phyloP scores from a whole-genome alignment of 495 filamentous ascomycete species.

The Podospora anserina region DNA sequence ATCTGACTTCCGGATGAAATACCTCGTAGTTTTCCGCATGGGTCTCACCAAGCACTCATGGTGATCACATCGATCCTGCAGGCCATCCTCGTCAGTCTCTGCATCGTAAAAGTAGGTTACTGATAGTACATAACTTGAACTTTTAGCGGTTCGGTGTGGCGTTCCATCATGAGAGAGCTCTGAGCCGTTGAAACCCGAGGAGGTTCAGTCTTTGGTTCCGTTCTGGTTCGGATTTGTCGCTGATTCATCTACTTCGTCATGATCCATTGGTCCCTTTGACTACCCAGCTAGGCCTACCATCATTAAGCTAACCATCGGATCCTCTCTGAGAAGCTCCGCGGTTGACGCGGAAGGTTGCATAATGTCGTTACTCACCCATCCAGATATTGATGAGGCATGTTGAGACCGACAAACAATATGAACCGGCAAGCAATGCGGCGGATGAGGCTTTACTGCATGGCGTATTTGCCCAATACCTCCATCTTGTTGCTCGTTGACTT shows the following conservation, averaged over 20 bases:
- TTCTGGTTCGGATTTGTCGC: no score
- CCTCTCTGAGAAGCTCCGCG: no score
- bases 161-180: background rate
- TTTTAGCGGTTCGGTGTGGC: background rate
- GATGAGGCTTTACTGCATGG: background rate
- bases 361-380: background rate
- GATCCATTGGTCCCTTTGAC: no score
- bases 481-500: background rate
- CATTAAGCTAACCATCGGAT: no score
- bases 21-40: background rate
- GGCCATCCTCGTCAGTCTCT: background rate
- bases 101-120: background rate
- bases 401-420: no score
- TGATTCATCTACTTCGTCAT: no score
- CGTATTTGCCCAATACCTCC: background rate
- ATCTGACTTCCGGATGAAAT: background rate
- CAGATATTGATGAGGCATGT: background rate
- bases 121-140: background rate
- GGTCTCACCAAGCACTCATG: background rate
- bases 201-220: background rate
- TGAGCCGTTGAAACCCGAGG: background rate
- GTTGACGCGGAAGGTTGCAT: background rate
- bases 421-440: background rate
- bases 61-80: background rate
- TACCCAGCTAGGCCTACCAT: no score